Evolutionary conservation across 768 basidiomycete species (phyloP).

Genomic region (Pisolithus orientalis): DNA sequence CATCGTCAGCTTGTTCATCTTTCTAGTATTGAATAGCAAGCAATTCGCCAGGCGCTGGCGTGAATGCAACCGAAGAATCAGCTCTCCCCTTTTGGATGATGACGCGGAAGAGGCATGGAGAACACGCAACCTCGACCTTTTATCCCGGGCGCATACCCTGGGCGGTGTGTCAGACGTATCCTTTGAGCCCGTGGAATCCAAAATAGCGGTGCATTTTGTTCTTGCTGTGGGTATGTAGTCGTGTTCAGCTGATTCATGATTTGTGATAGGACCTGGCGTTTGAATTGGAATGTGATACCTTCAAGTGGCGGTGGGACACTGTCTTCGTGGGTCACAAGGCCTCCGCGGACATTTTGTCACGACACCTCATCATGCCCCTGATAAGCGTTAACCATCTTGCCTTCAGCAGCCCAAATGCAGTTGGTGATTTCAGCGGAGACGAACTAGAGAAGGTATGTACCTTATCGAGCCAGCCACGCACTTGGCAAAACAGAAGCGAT

Average conservation of each 20-base stretch:
- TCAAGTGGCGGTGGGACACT: conserved; percentile 80
- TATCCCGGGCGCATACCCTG: conserved; percentile 57
- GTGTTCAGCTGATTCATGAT: conserved; percentile 11
- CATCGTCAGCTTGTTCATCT: conserved; percentile 7
- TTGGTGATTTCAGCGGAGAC: conserved; percentile 47
- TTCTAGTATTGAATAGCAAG: conserved; percentile 46
- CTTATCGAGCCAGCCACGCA: conserved; percentile 1
- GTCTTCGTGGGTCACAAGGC: conserved; percentile 54
- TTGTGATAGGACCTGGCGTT: conserved; percentile 57
- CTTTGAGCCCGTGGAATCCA: conserved; percentile 55
- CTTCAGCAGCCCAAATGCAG: conserved; percentile 53
- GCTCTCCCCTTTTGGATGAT: conserved; percentile 22
- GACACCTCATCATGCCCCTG: conserved; percentile 70
- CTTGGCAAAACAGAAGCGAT: not conserved
- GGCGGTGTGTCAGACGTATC: conserved; percentile 49
- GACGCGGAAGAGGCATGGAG: conserved; percentile 62
- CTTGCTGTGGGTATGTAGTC: not conserved
- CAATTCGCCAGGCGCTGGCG: conserved; percentile 69
- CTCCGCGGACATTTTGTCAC: conserved; percentile 71
- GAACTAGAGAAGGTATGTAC: conserved; percentile 60
- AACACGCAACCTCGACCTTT: conserved; percentile 43
- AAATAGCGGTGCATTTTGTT: conserved; percentile 43
- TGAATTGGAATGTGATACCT: conserved; percentile 48
- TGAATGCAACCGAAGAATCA: conserved; percentile 39
- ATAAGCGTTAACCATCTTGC: conserved; percentile 66